These are phyloP conservation scores for Arabidopsis arenosa DNA, from an alignment of 345 rosid genomes.

Conservation along the genomic window DNA sequence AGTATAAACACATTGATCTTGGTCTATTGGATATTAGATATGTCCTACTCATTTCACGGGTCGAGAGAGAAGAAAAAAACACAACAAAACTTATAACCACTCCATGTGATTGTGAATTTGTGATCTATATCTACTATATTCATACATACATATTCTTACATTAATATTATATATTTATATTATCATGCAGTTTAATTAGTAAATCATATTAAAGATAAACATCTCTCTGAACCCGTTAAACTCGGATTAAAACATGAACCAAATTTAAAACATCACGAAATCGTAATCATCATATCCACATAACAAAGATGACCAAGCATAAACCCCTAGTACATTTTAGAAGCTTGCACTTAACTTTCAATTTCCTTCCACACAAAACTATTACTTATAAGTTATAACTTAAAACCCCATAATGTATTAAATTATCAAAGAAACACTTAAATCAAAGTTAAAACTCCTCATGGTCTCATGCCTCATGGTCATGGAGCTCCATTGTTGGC, in stretches of 20 bases:
- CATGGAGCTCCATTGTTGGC: constrained; percentile 42
- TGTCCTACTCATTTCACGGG: constrained; percentile 36
- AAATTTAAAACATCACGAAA: not conserved
- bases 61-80: constrained; percentile 5
- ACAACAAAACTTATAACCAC: constrained; percentile 29
- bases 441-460: not conserved
- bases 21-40: not conserved
- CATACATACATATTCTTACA: not conserved
- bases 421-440: not conserved
- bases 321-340: not conserved
- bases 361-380: constrained; percentile 22
- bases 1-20: constrained; percentile 11
- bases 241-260: not conserved
- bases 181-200: not conserved
- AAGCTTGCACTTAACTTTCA: constrained; percentile 3
- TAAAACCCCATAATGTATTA: constrained; percentile 1
- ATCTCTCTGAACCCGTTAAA: not conserved
- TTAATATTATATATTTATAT: too few species aligned
- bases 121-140: constrained; percentile 4
- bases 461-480: not conserved
- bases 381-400: not conserved
- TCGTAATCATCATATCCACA: constrained; percentile 2
- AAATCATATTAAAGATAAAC: not conserved
- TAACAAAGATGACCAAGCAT: not conserved
- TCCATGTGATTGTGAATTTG: constrained; percentile 6